phyloP scores from a whole-genome alignment of 176 grass and related monocot genomes.

The Oryza punctata region DNA sequence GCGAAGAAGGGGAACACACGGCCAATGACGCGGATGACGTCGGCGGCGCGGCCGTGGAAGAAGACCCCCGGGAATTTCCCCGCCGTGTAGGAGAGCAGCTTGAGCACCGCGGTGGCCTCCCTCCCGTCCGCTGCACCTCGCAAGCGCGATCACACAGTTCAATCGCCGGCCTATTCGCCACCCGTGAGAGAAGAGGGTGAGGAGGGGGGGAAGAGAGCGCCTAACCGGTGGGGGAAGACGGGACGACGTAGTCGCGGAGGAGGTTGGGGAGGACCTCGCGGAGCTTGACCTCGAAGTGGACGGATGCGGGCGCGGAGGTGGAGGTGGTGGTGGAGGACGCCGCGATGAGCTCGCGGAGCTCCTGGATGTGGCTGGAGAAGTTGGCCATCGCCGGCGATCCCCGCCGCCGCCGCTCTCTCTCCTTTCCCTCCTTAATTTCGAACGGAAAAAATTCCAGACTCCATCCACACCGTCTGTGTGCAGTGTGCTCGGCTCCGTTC shows the following conservation, averaged over 20 bases:
- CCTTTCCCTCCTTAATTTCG: constrained; percentile 11
- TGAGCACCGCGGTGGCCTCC: constrained; percentile 75
- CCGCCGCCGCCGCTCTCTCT: background rate
- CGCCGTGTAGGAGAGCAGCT: constrained; percentile 73
- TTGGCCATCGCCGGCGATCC: constrained; percentile 48
- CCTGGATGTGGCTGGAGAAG: constrained; percentile 64
- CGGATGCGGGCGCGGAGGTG: constrained; percentile 37
- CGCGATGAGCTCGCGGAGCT: constrained; percentile 74
- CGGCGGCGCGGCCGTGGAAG: constrained; percentile 72
- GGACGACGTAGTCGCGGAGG: constrained; percentile 75
- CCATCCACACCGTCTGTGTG: background rate
- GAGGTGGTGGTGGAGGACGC: constrained; percentile 43
- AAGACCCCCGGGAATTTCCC: constrained; percentile 80
- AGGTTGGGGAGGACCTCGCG: constrained; percentile 78
- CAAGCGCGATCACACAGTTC: background rate
- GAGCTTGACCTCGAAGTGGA: constrained; percentile 72
- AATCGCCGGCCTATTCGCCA: background rate
- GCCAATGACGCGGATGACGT: constrained; percentile 75
- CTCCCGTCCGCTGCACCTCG: constrained; percentile 57
- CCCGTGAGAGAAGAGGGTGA: background rate
- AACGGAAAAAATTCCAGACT: background rate
- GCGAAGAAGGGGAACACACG: constrained; percentile 80
- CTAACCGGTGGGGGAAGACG: constrained; percentile 53
- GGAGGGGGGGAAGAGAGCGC: background rate
- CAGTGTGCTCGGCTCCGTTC: too few relatives aligned